These are phyloP conservation scores for Brachypodium distachyon DNA, from an alignment of 202 grass and related monocot species.

Conservation along the genomic window DNA sequence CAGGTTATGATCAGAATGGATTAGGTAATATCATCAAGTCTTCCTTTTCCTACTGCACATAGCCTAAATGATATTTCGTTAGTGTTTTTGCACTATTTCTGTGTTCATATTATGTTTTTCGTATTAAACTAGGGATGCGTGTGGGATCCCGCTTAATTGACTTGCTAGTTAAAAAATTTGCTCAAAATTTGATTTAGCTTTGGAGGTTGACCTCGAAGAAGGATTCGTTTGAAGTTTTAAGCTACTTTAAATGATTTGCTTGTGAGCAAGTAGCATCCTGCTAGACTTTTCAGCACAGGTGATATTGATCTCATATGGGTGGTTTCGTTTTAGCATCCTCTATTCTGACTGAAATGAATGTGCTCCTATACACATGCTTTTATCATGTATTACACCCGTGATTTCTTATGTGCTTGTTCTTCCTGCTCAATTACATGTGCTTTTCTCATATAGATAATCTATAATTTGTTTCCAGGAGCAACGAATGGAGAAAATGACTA, in stretches of 20 bases:
- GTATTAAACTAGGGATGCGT: background rate
- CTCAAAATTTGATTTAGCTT: too few species aligned
- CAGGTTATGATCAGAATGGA: conserved; percentile 66
- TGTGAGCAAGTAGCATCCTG: background rate
- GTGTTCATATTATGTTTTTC: background rate
- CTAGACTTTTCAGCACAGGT: background rate
- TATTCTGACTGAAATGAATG: background rate
- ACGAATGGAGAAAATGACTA: conserved; percentile 89
- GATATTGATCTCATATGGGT: background rate
- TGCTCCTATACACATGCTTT: background rate
- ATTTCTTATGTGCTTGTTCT: background rate
- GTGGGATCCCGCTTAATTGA: too few species aligned
- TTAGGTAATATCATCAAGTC: conserved; percentile 42
- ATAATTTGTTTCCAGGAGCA: conserved; percentile 42
- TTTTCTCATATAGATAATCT: conserved; percentile 7
- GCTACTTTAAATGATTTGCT: background rate
- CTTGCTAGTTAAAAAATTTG: too few species aligned
- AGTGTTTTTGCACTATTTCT: background rate
- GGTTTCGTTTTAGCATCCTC: background rate
- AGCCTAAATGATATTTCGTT: background rate
- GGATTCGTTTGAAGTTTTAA: conserved; percentile 9
- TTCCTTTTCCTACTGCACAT: conserved; percentile 4
- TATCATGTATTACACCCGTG: background rate
- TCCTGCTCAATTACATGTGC: background rate
- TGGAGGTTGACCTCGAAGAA: too few species aligned